These are phyloP conservation scores for Paracoccidioides brasiliensis DNA, from an alignment of 2,329 filamentous ascomycete species.

Conservation along the genomic window DNA sequence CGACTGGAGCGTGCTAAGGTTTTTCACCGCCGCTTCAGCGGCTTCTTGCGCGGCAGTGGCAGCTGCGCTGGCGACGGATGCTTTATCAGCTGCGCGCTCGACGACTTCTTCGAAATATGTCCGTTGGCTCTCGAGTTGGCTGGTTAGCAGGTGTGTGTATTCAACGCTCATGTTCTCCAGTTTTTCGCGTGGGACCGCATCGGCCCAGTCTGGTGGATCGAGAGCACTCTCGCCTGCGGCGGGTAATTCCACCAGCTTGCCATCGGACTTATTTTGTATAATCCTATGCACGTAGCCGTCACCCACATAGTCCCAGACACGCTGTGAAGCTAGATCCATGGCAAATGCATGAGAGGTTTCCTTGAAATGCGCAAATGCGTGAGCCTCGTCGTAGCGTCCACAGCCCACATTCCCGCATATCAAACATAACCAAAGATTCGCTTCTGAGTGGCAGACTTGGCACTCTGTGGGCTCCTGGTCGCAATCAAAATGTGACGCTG, in stretches of 20 bases:
- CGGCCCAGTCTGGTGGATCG: slow-evolving; percentile 31
- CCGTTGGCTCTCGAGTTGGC: slow-evolving; percentile 83
- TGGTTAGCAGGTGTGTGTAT: slow-evolving; percentile 86
- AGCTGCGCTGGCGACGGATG: slow-evolving; percentile 54
- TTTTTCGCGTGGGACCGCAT: slow-evolving; percentile 43
- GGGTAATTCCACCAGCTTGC: slow-evolving; percentile 84
- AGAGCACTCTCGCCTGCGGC: slow-evolving; percentile 35
- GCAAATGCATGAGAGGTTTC: slow-evolving; percentile 80
- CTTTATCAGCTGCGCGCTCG: slow-evolving; percentile 79
- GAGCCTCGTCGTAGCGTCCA: slow-evolving; percentile 83
- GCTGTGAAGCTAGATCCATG: slow-evolving; percentile 82
- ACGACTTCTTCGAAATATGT: slow-evolving; percentile 91
- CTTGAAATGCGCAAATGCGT: slow-evolving; percentile 89
- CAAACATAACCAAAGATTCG: slow-evolving; percentile 89
- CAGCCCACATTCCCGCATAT: slow-evolving; percentile 90
- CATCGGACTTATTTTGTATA: slow-evolving; percentile 85
- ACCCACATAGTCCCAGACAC: slow-evolving; percentile 95
- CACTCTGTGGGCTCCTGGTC: slow-evolving; percentile 51
- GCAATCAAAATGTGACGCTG: slow-evolving; percentile 38
- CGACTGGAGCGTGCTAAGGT: slow-evolving; percentile 43
- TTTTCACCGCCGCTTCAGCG: slow-evolving; percentile 49
- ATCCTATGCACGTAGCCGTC: slow-evolving; percentile 94
- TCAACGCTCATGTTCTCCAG: slow-evolving; percentile 74
- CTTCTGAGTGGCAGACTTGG: slow-evolving; percentile 61
- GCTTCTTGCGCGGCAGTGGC: slow-evolving; percentile 41